phyloP scores from a whole-genome alignment of 345 rosid species.

The Bruguiera sexangula region DNA sequence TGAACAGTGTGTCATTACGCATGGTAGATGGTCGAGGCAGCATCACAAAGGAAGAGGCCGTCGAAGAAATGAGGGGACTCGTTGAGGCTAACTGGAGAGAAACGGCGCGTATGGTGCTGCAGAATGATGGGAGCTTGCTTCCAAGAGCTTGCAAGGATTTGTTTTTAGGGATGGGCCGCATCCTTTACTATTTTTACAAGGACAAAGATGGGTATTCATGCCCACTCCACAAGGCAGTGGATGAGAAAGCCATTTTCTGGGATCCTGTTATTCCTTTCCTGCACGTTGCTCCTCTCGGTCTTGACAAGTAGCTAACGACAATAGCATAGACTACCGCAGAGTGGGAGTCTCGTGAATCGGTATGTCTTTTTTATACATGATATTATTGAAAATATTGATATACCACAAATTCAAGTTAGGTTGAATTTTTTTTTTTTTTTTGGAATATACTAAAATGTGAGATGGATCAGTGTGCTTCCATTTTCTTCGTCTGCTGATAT shows the following conservation, averaged over 20 bases:
- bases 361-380: too few species aligned
- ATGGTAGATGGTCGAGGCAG: not conserved
- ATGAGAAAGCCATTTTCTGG: not conserved
- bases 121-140: slow-evolving; percentile 6
- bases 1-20: slow-evolving; percentile 8
- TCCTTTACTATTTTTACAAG: slow-evolving; percentile 6
- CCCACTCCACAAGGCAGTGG: not conserved
- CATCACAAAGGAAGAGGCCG: slow-evolving; percentile 10
- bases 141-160: slow-evolving; percentile 17
- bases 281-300: not conserved
- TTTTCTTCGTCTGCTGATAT: too few species aligned
- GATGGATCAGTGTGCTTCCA: too few species aligned
- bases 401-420: too few species aligned
- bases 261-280: not conserved
- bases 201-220: slow-evolving; percentile 4
- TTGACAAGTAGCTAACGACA: too few species aligned
- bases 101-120: slow-evolving; percentile 12
- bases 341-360: too few species aligned
- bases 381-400: too few species aligned
- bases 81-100: slow-evolving; percentile 16
- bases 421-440: too few species aligned
- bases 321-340: too few species aligned
- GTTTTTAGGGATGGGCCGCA: slow-evolving; percentile 6
- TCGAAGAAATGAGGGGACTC: not conserved
- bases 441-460: too few species aligned